Evolutionary conservation across 2,329 filamentous ascomycete genomes (phyloP), one percentile per base, ranked within the genome.

Genomic region (Colletotrichum tropicale): DNA sequence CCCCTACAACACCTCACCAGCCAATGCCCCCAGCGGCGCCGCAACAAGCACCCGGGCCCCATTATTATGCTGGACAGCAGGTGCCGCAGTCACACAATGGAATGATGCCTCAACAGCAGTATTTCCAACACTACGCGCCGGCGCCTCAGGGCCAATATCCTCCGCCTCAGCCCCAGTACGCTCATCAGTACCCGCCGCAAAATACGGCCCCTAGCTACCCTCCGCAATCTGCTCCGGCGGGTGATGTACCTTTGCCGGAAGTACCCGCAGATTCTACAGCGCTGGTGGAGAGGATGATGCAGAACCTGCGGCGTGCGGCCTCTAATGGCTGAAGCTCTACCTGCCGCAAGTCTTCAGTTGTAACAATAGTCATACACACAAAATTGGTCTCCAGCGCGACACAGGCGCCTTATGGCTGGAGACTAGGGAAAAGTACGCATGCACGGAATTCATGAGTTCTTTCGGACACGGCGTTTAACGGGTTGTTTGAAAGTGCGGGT

Each of bases 231-330:
- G 38, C 43, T 21, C 9, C 70, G 61, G 62, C 77, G 55, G n/a
- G 64, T 48, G 61, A 76, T 61, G 48, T 83, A 43, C 84, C 83
- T 18, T 85, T 87, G 66, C 81, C 85, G 3, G 86, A 88, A 70
- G 85, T 87, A 26, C 85, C 87, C 13, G 79, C 82, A 65, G 87
- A 87, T 78, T 87, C 86, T n/a, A 85, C 86, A 82, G 83, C 87
- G 30, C 84, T 91, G 55, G 85, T 91, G 60, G 88, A 90, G 80
- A 86, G 86, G 76, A 88, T 91, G 85, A 87, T 91, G 85, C 80
- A 81, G 58, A 89, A 90, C 77, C 82, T 91, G 16, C 86, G 86
- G 56, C 84, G 86, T 66, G 86, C 85, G n/a, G 74, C 74, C 5
- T 74, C 64, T 10, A 70, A 73, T 32, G 34, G 74, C 30, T 76